Evolutionary conservation across 1,284 basidiomycete genomes (phyloP), one percentile per base, ranked within the genome.

Genomic region (Nidula niveotomentosa): DNA sequence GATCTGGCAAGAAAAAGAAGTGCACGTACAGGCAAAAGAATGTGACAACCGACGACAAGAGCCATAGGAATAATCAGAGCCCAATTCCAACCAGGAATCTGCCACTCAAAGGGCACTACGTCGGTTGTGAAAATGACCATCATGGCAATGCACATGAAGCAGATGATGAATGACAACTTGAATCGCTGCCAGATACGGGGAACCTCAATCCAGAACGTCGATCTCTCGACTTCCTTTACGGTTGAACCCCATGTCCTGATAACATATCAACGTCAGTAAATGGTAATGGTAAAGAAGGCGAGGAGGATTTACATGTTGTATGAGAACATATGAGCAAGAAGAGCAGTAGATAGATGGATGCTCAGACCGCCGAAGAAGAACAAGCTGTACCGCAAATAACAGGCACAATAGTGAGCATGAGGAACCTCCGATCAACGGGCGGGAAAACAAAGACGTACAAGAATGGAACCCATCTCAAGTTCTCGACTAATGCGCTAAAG

Each of bases 181-280:
- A 92, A 90, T 53, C 86, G 79, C 61, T 85, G 78, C 72, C 88
- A 78, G 67, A 93, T 93, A 53, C 81, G 83, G 0, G 91, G 92
- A 1, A 93, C 76, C 73, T 94, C 92, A 58, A 90, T 83, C 84
- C 91, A 94, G 77, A 94, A 94, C 63, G 92, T 93, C 3, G 88
- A 91, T 48, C 85, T 79, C 66, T 92, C 88, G 56, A 93, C 91
- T 71, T 91, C 90, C 62, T 93, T 93, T 64, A 81, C 86, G 1
- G 88, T 90, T 49, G 88, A 87, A 17, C 83, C 83, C 90, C 90
- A 93, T 23, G 81, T 77, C 75, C 75, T 78, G 36, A 43, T 36
- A 39, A 53, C 48, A 50, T 15, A 30, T 6, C 30, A 30, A 30
- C 30, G 30, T 30, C 30, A 30, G 5, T 1, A 30, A 30, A 6